Evolutionary conservation across 805 yeast species (phyloP).

Genomic region (Sugiyamaella qingdaonensis): DNA sequence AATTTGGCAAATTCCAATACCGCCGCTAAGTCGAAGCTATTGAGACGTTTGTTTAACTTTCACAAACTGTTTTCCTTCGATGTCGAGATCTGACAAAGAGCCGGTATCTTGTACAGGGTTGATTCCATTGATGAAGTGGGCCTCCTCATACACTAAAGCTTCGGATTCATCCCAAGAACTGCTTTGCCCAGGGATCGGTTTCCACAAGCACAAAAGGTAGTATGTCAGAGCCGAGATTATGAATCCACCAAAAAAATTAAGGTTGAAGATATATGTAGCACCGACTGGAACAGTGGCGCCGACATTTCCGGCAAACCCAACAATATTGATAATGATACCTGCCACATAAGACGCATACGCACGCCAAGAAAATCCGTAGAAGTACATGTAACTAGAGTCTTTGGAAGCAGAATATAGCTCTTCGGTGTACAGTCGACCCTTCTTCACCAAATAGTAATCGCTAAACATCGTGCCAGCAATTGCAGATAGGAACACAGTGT

Average conservation of each 20-base stretch:
- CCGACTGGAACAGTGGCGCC: constrained; percentile 75
- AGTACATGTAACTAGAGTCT: constrained; percentile 54
- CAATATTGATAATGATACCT: constrained; percentile 79
- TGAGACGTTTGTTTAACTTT: not conserved
- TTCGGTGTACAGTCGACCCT: constrained; percentile 60
- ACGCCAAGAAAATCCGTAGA: constrained; percentile 75
- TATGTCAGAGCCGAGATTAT: constrained; percentile 53
- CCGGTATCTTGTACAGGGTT: not conserved
- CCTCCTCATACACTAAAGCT: constrained; percentile 10
- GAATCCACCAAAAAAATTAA: constrained; percentile 78
- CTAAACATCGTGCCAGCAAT: constrained; percentile 66
- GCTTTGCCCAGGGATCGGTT: constrained; percentile 20
- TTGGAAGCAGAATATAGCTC: constrained; percentile 56
- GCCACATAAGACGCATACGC: constrained; percentile 75
- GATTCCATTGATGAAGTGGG: constrained; percentile 1
- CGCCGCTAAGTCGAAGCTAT: not conserved
- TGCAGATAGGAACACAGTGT: constrained; percentile 75
- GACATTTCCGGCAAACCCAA: constrained; percentile 80
- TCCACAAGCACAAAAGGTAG: constrained; percentile 40
- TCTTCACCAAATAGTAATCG: constrained; percentile 68
- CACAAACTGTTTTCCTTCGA: not conserved
- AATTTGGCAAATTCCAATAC: not conserved
- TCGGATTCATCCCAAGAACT: constrained; percentile 14
- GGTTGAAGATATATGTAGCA: constrained; percentile 66
- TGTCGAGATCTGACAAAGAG: not conserved